Evolutionary conservation across 495 filamentous ascomycete genomes (phyloP), one percentile per base, ranked within the genome.

Genomic region (Cudoniella acicularis): DNA sequence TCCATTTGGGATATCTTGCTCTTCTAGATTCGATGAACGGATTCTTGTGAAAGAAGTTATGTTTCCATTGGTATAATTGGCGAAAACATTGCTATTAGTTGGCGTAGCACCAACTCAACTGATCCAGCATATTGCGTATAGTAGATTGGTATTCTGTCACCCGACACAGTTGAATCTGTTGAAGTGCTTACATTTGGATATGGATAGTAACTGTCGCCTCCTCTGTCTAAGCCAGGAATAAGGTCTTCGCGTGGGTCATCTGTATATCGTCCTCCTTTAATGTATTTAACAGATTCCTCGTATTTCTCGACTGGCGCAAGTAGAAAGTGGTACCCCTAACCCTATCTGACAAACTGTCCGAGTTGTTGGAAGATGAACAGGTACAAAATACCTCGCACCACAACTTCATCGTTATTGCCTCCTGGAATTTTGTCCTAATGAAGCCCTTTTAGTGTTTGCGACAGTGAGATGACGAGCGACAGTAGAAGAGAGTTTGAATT

Each of bases 401-500:
- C 92, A 16, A 98, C 94, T 73, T 97, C 91, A 56, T 93, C 88
- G 64, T 97, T 92, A 64, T 96, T 98, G 61, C 98, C 94, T 53
- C 90, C 88, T 0, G 87, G 86, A 23, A 98, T 84, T 51, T 83
- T 88, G 71, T 92, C 86, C 94, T 95, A 98, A 68, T 97, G 92
- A 23, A 98, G 79, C 2, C 94, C 94, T 64, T 84, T 83, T 51
- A 98, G 76, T 10, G 94, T 98, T 66, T 95, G 86, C 10, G 94
- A 94, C 10, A 98, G 80, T 16, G 92, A 96, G 57, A 97, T 83
- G 64, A 98, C 91, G 47, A 98, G 84, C 0, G 94, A 98, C 54
- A 98, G 97, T 1, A 95, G 94, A 17, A 98, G 85, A 16, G 94
- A 98, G 73, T 98, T 98, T 30, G 93, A 97, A 70, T 98, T 98